phyloP scores from a whole-genome alignment of 495 filamentous ascomycete genomes.

The Penicillium goetzii region DNA sequence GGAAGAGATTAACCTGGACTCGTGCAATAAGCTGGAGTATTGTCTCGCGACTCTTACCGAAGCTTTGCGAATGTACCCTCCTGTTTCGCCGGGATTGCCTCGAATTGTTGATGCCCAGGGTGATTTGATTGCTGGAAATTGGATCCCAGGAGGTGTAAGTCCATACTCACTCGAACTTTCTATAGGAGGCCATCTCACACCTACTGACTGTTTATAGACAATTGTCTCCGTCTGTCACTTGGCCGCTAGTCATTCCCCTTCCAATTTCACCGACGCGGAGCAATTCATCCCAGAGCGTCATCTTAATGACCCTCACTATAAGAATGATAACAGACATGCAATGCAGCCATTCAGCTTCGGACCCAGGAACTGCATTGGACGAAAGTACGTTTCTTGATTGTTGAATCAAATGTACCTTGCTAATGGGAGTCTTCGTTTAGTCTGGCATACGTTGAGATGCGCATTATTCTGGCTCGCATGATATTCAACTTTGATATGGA shows the following conservation, averaged over 20 bases:
- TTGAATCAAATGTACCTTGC: not conserved
- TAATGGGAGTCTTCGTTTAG: slow-evolving; percentile 4
- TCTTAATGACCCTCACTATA: slow-evolving; percentile 38
- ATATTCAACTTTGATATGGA: slow-evolving; percentile 51
- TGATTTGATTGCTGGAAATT: slow-evolving; percentile 51
- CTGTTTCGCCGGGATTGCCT: slow-evolving; percentile 50
- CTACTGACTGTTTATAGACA: slow-evolving; percentile 36
- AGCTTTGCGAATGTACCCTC: slow-evolving; percentile 60
- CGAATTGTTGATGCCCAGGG: slow-evolving; percentile 47
- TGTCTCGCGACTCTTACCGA: slow-evolving; percentile 61
- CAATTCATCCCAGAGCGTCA: slow-evolving; percentile 59
- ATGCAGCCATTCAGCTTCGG: slow-evolving; percentile 62
- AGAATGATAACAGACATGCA: slow-evolving; percentile 45
- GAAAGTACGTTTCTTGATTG: slow-evolving; percentile 46
- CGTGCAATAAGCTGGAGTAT: slow-evolving; percentile 53
- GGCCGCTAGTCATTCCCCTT: slow-evolving; percentile 43
- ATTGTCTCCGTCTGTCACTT: slow-evolving; percentile 51
- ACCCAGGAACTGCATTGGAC: slow-evolving; percentile 63
- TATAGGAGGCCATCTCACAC: not conserved
- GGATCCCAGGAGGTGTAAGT: slow-evolving; percentile 40
- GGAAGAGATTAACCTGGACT: slow-evolving; percentile 54
- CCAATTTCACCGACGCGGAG: slow-evolving; percentile 50
- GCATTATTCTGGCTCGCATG: slow-evolving; percentile 42
- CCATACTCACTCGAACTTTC: not conserved
- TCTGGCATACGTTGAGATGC: slow-evolving; percentile 46